These are phyloP conservation scores for Arabidopsis arenosa DNA, from an alignment of 345 rosid genomes.

Conservation along the genomic window DNA sequence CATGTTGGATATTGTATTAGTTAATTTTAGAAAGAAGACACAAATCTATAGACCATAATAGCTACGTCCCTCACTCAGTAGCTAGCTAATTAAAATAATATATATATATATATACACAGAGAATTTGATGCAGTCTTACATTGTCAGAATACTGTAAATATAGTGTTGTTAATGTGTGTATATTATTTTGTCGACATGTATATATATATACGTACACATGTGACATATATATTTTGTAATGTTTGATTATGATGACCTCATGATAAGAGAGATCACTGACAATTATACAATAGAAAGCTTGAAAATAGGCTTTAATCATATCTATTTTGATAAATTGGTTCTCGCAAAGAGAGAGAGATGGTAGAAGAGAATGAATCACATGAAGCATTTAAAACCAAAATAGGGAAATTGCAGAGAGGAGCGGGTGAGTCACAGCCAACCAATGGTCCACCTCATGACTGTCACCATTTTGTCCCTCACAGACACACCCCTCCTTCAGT, in stretches of 20 bases:
- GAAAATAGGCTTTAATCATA: conserved; percentile 46
- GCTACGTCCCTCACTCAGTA: background rate
- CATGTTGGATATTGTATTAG: background rate
- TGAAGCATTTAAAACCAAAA: conserved; percentile 30
- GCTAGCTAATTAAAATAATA: background rate
- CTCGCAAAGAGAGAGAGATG: background rate
- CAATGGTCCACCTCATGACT: conserved; percentile 44
- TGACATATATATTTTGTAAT: conserved; percentile 21
- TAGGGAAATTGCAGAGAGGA: conserved; percentile 28
- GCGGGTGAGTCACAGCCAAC: conserved; percentile 40
- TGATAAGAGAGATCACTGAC: conserved; percentile 50
- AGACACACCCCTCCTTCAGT: conserved; percentile 32
- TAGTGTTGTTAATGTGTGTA: conserved; percentile 27
- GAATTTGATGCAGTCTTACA: conserved; percentile 46
- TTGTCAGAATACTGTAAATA: conserved; percentile 32
- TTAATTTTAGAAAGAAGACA: background rate
- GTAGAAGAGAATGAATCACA: conserved; percentile 37
- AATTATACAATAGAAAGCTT: conserved; percentile 14
- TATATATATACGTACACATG: conserved; percentile 22
- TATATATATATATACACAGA: conserved; percentile 24
- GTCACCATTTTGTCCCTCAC: conserved; percentile 49
- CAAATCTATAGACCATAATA: conserved; percentile 15
- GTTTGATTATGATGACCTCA: conserved; percentile 46
- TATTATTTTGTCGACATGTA: conserved; percentile 25
- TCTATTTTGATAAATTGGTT: conserved; percentile 2